Percentiles rank a stretch among this genome's conserved stretches.
These are phyloP conservation scores for Tulasnella sp. DNA, from an alignment of 768 basidiomycete genomes.

Conservation along the genomic window DNA sequence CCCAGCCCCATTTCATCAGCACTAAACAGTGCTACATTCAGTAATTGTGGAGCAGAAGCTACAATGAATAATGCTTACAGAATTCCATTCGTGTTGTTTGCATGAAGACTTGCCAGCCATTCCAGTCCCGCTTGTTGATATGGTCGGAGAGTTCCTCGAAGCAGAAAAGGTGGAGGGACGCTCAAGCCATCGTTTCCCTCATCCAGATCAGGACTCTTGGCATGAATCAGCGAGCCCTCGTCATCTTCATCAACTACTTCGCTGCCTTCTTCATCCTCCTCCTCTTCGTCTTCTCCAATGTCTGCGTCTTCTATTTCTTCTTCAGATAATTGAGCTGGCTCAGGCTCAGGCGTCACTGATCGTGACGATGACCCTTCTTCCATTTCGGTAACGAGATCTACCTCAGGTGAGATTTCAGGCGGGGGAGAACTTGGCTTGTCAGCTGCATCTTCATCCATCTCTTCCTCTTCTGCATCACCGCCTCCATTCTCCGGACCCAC, in stretches of 20 bases:
- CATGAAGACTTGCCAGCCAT: slow-evolving; percentile 33
- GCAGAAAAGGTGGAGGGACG: slow-evolving; percentile 29
- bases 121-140: slow-evolving; percentile 35
- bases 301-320: no score
- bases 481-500: background rate
- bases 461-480: background rate
- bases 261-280: background rate
- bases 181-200: slow-evolving; percentile 16
- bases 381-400: background rate
- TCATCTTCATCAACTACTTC: background rate
- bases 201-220: slow-evolving; percentile 13
- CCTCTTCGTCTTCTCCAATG: no score
- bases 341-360: slow-evolving; percentile 1
- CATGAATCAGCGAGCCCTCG: no score
- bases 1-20: slow-evolving; percentile 94
- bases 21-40: slow-evolving; percentile 12
- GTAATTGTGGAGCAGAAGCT: background rate
- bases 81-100: slow-evolving; percentile 32
- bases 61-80: slow-evolving; percentile 11
- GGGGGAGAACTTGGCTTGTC: background rate
- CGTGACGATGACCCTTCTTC: slow-evolving; percentile 3
- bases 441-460: background rate
- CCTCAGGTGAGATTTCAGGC: background rate
- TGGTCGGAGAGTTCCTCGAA: slow-evolving; percentile 31
- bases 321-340: background rate